phyloP scores from a whole-genome alignment of 371 early-diverging fungal genomes.

The Syncephalastrum sp. region DNA sequence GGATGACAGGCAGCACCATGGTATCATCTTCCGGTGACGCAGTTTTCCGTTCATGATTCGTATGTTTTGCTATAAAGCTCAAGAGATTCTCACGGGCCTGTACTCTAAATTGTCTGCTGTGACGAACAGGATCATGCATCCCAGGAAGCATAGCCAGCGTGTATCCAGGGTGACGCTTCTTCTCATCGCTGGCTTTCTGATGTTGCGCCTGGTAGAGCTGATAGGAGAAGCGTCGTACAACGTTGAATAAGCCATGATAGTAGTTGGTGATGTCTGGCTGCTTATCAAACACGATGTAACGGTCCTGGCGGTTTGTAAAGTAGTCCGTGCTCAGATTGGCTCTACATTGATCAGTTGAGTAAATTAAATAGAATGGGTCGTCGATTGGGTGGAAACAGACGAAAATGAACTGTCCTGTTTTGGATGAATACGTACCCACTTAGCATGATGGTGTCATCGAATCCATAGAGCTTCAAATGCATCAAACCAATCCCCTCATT shows the following conservation, averaged over 20 bases:
- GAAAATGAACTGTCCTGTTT: background rate
- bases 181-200: background rate
- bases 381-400: no score
- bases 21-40: slow-evolving; percentile 52
- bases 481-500: slow-evolving; percentile 92
- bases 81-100: slow-evolving; percentile 52
- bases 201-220: slow-evolving; percentile 21
- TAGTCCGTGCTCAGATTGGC: slow-evolving; percentile 96
- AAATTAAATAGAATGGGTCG: background rate
- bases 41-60: background rate
- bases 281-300: slow-evolving; percentile 76
- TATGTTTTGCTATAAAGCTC: slow-evolving; percentile 18
- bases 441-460: slow-evolving; percentile 86
- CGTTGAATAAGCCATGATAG: slow-evolving; percentile 64
- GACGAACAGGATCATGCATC: slow-evolving; percentile 63
- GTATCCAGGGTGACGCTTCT: slow-evolving; percentile 8
- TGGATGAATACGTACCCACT: slow-evolving; percentile 68
- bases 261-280: slow-evolving; percentile 60
- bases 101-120: slow-evolving; percentile 58
- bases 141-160: slow-evolving; percentile 25
- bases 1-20: slow-evolving; percentile 79
- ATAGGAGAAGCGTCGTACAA: slow-evolving; percentile 72
- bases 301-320: slow-evolving; percentile 93
- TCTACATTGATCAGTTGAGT: slow-evolving; percentile 24
- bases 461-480: slow-evolving; percentile 92